Evolutionary conservation across 2,329 filamentous ascomycete species (phyloP).

Genomic region (Alternaria angustiovoidea): DNA sequence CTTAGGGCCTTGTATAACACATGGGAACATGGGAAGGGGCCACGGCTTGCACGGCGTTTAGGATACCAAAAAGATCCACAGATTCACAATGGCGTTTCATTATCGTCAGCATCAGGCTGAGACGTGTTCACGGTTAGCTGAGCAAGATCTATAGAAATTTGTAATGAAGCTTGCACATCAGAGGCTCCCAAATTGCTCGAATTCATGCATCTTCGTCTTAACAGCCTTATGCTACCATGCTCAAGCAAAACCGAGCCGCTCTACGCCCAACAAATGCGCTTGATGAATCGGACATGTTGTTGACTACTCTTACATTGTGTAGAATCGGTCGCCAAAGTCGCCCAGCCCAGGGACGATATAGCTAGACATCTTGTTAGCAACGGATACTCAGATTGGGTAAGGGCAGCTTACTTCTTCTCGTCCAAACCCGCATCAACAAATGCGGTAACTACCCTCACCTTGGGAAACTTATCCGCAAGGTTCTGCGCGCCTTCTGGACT

Average conservation of each 20-base stretch:
- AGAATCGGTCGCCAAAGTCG: constrained; percentile 95
- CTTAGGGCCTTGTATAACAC: constrained; percentile 24
- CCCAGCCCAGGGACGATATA: constrained; percentile 95
- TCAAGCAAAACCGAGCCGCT: constrained; percentile 15
- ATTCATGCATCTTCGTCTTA: not conserved
- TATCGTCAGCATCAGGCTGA: constrained; percentile 2
- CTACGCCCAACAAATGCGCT: constrained; percentile 16
- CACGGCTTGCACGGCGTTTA: constrained; percentile 37
- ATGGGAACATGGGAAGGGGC: constrained; percentile 12
- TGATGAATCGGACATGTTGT: constrained; percentile 5
- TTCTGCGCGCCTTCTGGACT: constrained; percentile 90
- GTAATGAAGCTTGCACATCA: constrained; percentile 1
- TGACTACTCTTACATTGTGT: constrained; percentile 73
- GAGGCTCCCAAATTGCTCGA: not conserved
- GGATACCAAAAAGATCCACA: constrained; percentile 26
- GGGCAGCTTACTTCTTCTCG: constrained; percentile 83
- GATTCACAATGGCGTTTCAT: constrained; percentile 16
- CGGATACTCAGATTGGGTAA: constrained; percentile 12
- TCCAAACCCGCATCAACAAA: constrained; percentile 97
- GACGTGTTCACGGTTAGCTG: constrained; percentile 6
- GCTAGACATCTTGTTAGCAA: constrained; percentile 57
- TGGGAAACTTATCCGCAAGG: constrained; percentile 89
- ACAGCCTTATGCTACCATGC: constrained; percentile 10
- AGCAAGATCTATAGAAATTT: not conserved
- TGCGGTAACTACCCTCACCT: constrained; percentile 88